phyloP scores from a whole-genome alignment of 768 basidiomycete species.

The Suillus placidus region DNA sequence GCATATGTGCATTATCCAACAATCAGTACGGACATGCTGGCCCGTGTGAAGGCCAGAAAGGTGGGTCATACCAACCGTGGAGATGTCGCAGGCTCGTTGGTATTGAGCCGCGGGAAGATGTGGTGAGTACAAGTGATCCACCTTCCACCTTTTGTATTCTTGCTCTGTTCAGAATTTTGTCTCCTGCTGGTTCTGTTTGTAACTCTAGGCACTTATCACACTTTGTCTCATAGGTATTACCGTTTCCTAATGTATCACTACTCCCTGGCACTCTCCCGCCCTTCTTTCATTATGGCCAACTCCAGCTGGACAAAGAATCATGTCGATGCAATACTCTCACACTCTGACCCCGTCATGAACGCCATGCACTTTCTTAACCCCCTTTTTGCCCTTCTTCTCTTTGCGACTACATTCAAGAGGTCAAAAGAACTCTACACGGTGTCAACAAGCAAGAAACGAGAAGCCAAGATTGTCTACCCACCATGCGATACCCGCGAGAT shows the following conservation, averaged over 20 bases:
- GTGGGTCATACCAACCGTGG: conserved; percentile 64
- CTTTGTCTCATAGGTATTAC: conserved; percentile 68
- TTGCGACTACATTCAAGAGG: conserved; percentile 12
- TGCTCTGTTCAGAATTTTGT: background rate
- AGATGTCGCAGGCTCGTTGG: conserved; percentile 52
- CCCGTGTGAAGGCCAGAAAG: conserved; percentile 66
- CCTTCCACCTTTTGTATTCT: conserved; percentile 1
- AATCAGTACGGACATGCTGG: conserved; percentile 92
- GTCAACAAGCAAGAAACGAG: conserved; percentile 87
- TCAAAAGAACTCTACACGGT: conserved; percentile 47
- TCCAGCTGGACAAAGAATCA: conserved; percentile 94
- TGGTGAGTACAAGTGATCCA: conserved; percentile 44
- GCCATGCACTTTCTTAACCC: conserved; percentile 46
- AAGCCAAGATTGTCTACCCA: conserved; percentile 73
- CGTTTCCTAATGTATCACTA: conserved; percentile 86
- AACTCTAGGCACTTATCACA: background rate
- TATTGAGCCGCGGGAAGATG: conserved; percentile 65
- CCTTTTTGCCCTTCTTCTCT: conserved; percentile 40
- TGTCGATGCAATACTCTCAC: conserved; percentile 69
- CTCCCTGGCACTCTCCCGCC: conserved; percentile 67
- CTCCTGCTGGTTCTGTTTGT: background rate
- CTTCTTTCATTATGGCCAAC: conserved; percentile 88
- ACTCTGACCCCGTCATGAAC: conserved; percentile 54
- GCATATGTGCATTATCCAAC: conserved; percentile 97
- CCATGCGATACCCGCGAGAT: conserved; percentile 88